A percentile compares a stretch with the other conserved stretches of the same genome.
phyloP scores from a whole-genome alignment of 495 filamentous ascomycete genomes.

The Penicillium pulvis region DNA sequence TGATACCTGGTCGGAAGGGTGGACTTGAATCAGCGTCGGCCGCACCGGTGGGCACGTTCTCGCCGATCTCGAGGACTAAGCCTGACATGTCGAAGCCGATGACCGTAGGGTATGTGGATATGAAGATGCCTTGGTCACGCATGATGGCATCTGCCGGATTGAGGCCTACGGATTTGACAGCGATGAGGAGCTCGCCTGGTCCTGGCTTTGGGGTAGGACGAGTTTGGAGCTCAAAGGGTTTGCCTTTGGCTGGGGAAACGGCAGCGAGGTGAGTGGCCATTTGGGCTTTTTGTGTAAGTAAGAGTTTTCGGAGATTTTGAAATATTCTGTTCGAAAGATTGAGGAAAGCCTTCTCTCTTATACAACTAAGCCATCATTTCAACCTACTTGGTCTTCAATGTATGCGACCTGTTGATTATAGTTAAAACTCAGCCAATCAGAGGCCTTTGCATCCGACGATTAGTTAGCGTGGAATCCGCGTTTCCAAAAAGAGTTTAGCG shows the following conservation, averaged over 20 bases:
- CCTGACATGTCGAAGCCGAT: constrained; percentile 52
- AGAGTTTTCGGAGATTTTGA: too few species aligned
- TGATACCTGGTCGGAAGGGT: constrained; percentile 37
- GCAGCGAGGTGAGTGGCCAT: constrained; percentile 49
- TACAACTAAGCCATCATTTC: neutral
- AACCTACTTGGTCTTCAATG: neutral
- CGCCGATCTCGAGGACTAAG: constrained; percentile 44
- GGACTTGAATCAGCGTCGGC: constrained; percentile 16
- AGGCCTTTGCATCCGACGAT: constrained; percentile 25
- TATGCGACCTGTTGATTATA: neutral
- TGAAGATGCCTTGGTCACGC: constrained; percentile 43
- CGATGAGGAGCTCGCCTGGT: constrained; percentile 50
- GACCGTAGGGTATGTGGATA: constrained; percentile 45
- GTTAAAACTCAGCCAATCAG: constrained; percentile 30
- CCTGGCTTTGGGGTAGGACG: constrained; percentile 46
- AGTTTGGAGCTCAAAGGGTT: constrained; percentile 35
- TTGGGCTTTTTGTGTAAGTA: constrained; percentile 1
- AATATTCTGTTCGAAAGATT: too few species aligned
- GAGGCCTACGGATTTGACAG: constrained; percentile 50
- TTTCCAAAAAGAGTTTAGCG: constrained; percentile 26
- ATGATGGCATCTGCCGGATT: constrained; percentile 48
- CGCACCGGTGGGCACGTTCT: constrained; percentile 33
- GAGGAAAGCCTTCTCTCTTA: constrained; percentile 16
- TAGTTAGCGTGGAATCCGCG: constrained; percentile 25
- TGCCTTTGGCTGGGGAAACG: constrained; percentile 33